Evolutionary conservation across 1,139 yeast species (phyloP), one percentile per base, ranked within the genome.

Genomic region (Suhomyces chickasaworum): DNA sequence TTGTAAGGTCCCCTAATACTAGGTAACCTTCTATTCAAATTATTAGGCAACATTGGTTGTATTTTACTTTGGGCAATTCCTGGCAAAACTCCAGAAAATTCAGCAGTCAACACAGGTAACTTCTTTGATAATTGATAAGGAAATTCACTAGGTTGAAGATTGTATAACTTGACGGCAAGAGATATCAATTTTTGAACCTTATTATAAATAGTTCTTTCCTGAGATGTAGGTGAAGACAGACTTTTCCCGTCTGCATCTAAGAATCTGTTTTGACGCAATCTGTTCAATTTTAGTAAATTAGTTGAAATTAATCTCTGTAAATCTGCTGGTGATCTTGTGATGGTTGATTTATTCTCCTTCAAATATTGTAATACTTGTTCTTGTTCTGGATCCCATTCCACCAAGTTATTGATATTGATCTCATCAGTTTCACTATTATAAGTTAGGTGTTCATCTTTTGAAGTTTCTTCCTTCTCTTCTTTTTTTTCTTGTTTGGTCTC

Each of bases 11-110:
- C 71, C 51, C 76, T 65, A 29, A 73, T 66, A 42, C 71, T 70
- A 15, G 78, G 74, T 45, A 75, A 62, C 47, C 79, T 65, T 37
- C 48, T 46, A 40, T 46, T 50, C 35, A 48, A 47, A 13, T 37
- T 41, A 7, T 38, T 13, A 3, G 39, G 23, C 37, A 38, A 32
- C 37, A 33, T 37, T 3, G 60, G 61, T 4, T 65, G 34, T 13
- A 42, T 34, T 25, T 51, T 51, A 25, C 50, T 66, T 61, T 44
- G 69, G 5, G 68, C 48, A 46, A 77, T 71, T 0, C 89, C 89
- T 1, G 97, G 97, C 58, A 90, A 75, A 1, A 86, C 78, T 45
- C 98, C 98, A 37, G 79, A 72, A 58, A 87, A 90, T 55, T 86
- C 89, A 16, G 84, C 79, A 59, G 83, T 81, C 47, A 87, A 73